phyloP scores from a whole-genome alignment of 1,284 basidiomycete genomes.

The Ustilago crameri region DNA sequence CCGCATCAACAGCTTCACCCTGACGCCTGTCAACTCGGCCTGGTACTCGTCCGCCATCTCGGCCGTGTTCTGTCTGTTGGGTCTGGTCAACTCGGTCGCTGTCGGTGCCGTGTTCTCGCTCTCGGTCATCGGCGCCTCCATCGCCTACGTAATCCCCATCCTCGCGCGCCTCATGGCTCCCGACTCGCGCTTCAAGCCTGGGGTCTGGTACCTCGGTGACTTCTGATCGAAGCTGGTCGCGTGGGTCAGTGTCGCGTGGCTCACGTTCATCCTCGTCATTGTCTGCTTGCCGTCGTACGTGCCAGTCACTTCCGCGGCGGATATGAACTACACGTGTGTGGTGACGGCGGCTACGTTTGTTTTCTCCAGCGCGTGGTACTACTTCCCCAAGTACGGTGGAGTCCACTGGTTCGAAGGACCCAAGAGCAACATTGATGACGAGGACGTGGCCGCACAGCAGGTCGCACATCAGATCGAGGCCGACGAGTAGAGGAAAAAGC shows the following conservation, averaged over 20 bases:
- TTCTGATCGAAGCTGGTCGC: conserved; percentile 44
- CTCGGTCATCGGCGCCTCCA: conserved; percentile 41
- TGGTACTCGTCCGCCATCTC: conserved; percentile 42
- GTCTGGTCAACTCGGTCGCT: conserved; percentile 38
- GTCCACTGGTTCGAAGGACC: conserved; percentile 48
- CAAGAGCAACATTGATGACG: conserved; percentile 44
- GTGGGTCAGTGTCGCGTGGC: conserved; percentile 37
- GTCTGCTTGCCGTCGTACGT: conserved; percentile 45
- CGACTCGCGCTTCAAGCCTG: conserved; percentile 34
- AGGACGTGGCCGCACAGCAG: conserved; percentile 26
- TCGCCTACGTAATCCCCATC: conserved; percentile 47
- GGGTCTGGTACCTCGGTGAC: conserved; percentile 46
- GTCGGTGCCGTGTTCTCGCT: conserved; percentile 46
- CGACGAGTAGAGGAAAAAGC: conserved; percentile 33
- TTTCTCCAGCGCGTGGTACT: conserved; percentile 45
- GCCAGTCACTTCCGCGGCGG: conserved; percentile 31
- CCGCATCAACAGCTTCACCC: conserved; percentile 72
- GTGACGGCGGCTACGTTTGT: conserved; percentile 44
- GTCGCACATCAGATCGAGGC: conserved; percentile 21
- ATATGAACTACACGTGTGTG: conserved; percentile 56
- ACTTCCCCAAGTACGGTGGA: conserved; percentile 47
- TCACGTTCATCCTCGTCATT: conserved; percentile 47
- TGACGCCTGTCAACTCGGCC: conserved; percentile 48
- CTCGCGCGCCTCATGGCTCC: conserved; percentile 32
- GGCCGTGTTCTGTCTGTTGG: conserved; percentile 40